These are phyloP conservation scores for Furcasterigmium furcatum DNA, from an alignment of 2,329 filamentous ascomycete species.

Conservation along the genomic window DNA sequence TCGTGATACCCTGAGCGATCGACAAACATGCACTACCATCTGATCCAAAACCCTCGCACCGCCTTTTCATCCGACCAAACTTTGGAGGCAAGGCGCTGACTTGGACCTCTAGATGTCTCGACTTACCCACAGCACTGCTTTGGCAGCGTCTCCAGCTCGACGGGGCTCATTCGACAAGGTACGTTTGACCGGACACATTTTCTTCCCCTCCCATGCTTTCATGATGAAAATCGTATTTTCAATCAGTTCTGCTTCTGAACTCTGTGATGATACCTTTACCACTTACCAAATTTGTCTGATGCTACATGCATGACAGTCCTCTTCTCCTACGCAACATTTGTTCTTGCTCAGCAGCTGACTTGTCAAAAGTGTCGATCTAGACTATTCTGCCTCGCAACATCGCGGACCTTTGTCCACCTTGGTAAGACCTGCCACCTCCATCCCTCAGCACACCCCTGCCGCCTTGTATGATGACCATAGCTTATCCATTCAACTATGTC, in stretches of 20 bases:
- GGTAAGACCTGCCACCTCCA: too few species aligned
- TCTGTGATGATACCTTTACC: constrained; percentile 62
- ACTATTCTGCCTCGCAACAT: too few species aligned
- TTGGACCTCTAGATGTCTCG: too few species aligned
- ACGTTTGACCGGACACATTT: not conserved
- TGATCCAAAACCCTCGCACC: constrained; percentile 38
- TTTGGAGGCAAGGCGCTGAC: not conserved
- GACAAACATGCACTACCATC: constrained; percentile 77
- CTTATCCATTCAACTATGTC: constrained; percentile 76
- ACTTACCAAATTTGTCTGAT: constrained; percentile 64
- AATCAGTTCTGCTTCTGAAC: constrained; percentile 78
- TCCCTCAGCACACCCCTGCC: not conserved
- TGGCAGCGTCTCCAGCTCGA: too few species aligned
- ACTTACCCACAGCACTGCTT: too few species aligned
- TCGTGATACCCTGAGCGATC: constrained; percentile 57
- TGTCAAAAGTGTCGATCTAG: not conserved
- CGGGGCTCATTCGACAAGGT: not conserved
- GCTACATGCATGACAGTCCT: constrained; percentile 3
- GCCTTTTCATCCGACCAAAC: not conserved
- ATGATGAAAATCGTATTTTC: constrained; percentile 60
- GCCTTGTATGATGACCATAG: constrained; percentile 56
- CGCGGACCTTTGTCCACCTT: too few species aligned
- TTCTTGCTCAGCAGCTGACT: not conserved
- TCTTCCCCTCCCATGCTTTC: constrained; percentile 11
- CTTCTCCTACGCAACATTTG: constrained; percentile 2